Base-by-base conservation (phyloP, 73 alveolate genomes). In the Paraurostyla sp. region DNA sequence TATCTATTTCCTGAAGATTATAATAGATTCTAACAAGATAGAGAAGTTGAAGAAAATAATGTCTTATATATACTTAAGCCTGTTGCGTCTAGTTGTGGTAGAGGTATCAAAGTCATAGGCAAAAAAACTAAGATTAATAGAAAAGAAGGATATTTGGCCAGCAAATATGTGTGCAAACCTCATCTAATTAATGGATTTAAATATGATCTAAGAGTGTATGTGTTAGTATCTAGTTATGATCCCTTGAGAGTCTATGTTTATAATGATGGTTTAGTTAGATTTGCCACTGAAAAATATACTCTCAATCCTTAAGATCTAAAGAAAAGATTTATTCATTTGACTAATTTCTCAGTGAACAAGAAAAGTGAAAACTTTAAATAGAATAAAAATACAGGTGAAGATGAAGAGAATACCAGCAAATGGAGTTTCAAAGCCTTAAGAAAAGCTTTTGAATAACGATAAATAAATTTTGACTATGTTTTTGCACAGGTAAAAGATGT, bases 61-160 rank as follows among this genome's bases (percentile, higher is more conserved):
- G 91, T 91, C 9, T 80, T 97, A 22, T 97, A 98, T 97, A 98
- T 98, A 16, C 88, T 94, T n/a, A 98, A 98, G 60, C 99, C 99
- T 4, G 97, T 95, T 23, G 98, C 98, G 58, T 87, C 93, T 73
- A 92, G 98, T 11, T 93, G 99, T 80, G 99, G 99, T 13, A 94
- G 99, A 84, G 99, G 99, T 0, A 96, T 97, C 42, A 93, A 87
- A 45, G 88, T 97, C 54, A 57, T 97, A 0, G 89, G 92, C 38
- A 92, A 90, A 78, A 96, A 88, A 80, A 91, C 96, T 27, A 91
- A 92, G 83, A 89, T 92, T 15, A 73, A 69, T 63, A 92, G 85
- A 71, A 93, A 73, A 40, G 87, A 83, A 16, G 93, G 85, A 43
- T 78, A 62, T 51, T 71, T 97, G 75, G 94, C 95, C 7, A 86